Percentiles rank a stretch among this genome's conserved stretches.
Evolutionary conservation across 148 eudicot genomes (phyloP).

Genomic region (Euryodendron excelsum): DNA sequence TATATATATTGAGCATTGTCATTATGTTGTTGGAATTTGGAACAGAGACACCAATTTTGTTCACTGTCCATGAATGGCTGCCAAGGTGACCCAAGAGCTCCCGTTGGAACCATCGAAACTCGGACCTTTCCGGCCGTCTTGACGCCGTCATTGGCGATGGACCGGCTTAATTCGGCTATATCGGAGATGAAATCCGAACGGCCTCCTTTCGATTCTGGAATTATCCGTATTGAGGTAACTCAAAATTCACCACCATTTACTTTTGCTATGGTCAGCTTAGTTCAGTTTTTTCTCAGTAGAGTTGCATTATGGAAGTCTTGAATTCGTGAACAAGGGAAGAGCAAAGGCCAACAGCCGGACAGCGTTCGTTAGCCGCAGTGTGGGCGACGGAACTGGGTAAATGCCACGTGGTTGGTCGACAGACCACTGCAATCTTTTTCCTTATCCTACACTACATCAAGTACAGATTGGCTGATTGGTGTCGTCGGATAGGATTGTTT

Average conservation of each 20-base stretch:
- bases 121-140: slow-evolving; percentile 49
- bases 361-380: not conserved
- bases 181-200: slow-evolving; percentile 42
- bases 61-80: slow-evolving; percentile 85
- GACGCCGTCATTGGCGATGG: slow-evolving; percentile 50
- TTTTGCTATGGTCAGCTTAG: not conserved
- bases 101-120: slow-evolving; percentile 57
- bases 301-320: too few relatives aligned
- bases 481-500: too few relatives aligned
- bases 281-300: too few relatives aligned
- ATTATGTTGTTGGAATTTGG: not conserved
- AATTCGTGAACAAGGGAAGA: not conserved
- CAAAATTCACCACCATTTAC: not conserved
- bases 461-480: too few relatives aligned
- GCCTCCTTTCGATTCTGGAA: slow-evolving; percentile 61
- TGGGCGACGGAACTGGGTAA: not conserved
- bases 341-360: not conserved
- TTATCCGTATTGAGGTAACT: slow-evolving; percentile 80
- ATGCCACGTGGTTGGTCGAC: slow-evolving; percentile 46
- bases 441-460: slow-evolving; percentile 21
- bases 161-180: slow-evolving; percentile 48
- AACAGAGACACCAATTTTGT: slow-evolving; percentile 29
- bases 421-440: slow-evolving; percentile 8
- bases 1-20: not conserved
- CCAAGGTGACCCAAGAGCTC: slow-evolving; percentile 47